Percentiles rank a stretch among this genome's conserved stretches.
Conservation (phyloP, 805 yeast genomes). For the Hanseniaspora thailandica region DNA sequence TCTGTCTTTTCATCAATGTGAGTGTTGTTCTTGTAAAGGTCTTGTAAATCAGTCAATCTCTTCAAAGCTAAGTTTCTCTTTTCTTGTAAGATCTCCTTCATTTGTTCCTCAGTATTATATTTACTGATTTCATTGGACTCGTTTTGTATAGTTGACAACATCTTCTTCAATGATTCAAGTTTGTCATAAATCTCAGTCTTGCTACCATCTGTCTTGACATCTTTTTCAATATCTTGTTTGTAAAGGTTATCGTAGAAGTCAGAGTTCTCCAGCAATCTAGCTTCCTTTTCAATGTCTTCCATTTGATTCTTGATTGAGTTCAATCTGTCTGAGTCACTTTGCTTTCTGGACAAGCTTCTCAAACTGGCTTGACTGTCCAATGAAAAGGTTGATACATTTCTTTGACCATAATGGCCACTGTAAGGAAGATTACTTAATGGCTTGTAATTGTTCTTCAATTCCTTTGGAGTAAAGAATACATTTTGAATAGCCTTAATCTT, state of each 20-base stretch:
- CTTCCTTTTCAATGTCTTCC: constrained; percentile 76
- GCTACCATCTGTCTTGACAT: constrained; percentile 17
- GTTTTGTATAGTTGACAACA: constrained; percentile 49
- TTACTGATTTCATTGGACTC: constrained; percentile 71
- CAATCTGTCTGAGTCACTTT: constrained; percentile 68
- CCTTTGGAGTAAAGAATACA: constrained; percentile 27
- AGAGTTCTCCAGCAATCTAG: constrained; percentile 73
- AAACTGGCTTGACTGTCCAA: background rate
- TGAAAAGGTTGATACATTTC: constrained; percentile 18
- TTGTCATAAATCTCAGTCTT: constrained; percentile 34
- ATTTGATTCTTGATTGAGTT: constrained; percentile 67
- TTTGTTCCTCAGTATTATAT: constrained; percentile 40
- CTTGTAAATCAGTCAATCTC: constrained; percentile 58
- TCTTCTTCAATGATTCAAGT: constrained; percentile 43
- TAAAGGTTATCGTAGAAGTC: constrained; percentile 50
- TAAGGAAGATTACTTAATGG: constrained; percentile 22
- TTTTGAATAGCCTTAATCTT: constrained; percentile 24
- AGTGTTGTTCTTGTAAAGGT: constrained; percentile 51
- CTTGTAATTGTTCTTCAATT: constrained; percentile 23
- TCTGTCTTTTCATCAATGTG: constrained; percentile 27
- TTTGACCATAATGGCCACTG: constrained; percentile 30
- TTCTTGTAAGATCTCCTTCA: constrained; percentile 45
- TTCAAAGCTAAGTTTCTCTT: constrained; percentile 59
- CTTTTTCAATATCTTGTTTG: constrained; percentile 9
- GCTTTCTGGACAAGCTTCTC: background rate